Conservation (phyloP, 2,329 filamentous ascomycete genomes). For the Penicillium concentricum region DNA sequence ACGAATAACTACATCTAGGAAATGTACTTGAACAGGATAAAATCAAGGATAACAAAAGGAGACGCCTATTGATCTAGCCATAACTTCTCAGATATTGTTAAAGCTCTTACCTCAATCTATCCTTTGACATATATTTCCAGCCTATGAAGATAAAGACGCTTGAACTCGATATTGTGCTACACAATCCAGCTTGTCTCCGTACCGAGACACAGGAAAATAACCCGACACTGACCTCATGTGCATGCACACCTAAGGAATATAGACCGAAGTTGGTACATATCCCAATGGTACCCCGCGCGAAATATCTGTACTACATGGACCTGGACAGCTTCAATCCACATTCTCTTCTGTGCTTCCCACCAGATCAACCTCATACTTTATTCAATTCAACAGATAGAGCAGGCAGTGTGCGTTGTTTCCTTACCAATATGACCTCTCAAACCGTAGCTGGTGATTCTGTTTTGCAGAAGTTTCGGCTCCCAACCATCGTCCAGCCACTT, state of each 20-base stretch:
- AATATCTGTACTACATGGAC: neutral
- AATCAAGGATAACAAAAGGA: neutral
- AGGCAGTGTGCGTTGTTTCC: neutral
- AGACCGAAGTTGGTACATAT: neutral
- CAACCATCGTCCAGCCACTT: conserved; percentile 34
- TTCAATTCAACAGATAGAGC: neutral
- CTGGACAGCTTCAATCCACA: neutral
- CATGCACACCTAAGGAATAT: neutral
- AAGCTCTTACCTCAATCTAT: neutral
- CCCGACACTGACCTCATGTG: neutral
- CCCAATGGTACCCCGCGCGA: neutral
- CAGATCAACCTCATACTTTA: neutral
- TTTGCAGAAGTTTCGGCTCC: conserved; percentile 28
- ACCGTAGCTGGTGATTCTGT: conserved; percentile 14
- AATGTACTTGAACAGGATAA: neutral
- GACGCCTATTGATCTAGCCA: neutral
- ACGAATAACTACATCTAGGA: neutral
- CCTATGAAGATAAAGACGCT: neutral
- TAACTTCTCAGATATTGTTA: neutral
- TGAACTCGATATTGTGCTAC: neutral
- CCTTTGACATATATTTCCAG: neutral
- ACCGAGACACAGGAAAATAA: neutral
- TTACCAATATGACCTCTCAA: conserved; percentile 9
- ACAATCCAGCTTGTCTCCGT: neutral
- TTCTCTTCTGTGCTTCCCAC: neutral